Conservation (phyloP, 108 stramenopile species). For the Cyclotella distinguenda region DNA sequence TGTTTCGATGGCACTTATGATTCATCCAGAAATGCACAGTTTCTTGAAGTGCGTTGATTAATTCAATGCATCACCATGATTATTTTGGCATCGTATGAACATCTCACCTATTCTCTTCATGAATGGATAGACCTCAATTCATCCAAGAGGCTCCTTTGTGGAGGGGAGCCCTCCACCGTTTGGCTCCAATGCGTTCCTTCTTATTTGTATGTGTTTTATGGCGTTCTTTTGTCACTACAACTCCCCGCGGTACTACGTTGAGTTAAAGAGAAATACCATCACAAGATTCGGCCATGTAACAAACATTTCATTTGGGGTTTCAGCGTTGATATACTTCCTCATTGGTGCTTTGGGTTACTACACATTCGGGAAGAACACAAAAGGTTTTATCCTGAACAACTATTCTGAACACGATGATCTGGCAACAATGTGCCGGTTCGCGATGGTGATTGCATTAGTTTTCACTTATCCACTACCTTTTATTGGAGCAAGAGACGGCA, state of each 20-base stretch:
- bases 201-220: slow-evolving; percentile 61
- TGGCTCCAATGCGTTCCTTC: slow-evolving; percentile 25
- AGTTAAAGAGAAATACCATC: slow-evolving; percentile 73
- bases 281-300: slow-evolving; percentile 62
- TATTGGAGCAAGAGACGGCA: slow-evolving; percentile 72
- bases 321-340: slow-evolving; percentile 54
- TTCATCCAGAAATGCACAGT: slow-evolving; percentile 28
- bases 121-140: slow-evolving; percentile 7
- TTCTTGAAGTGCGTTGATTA: slow-evolving; percentile 24
- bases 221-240: slow-evolving; percentile 75
- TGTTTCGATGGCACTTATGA: slow-evolving; percentile 75
- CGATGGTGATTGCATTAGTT: slow-evolving; percentile 66
- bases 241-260: slow-evolving; percentile 78
- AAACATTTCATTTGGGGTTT: slow-evolving; percentile 51
- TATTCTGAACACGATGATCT: slow-evolving; percentile 73
- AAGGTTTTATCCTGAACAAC: slow-evolving; percentile 82
- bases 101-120: neutral
- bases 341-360: slow-evolving; percentile 73
- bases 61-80: neutral
- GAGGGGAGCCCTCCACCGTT: slow-evolving; percentile 1
- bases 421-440: slow-evolving; percentile 69
- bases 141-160: neutral
- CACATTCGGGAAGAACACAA: slow-evolving; percentile 73
- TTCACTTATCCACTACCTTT: slow-evolving; percentile 88
- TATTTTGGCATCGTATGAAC: no score